Base-by-base conservation (phyloP, 2,329 filamentous ascomycete species). In the Macrophomina phaseolina region DNA sequence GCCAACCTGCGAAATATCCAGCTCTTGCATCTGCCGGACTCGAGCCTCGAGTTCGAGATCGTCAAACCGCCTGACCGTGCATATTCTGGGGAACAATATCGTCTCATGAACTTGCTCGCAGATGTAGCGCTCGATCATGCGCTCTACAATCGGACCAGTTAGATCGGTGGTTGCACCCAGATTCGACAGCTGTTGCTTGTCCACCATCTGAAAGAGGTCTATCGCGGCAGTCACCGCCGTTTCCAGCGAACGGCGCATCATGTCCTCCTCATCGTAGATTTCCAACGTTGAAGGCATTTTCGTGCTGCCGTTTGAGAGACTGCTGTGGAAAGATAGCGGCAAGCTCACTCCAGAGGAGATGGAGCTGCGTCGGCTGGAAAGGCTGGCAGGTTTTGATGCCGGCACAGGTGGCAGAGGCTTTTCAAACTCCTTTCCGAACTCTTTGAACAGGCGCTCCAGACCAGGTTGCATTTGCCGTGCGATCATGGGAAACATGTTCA, bases 401-500 rank as follows among this genome's bases (percentile, higher is more conserved):
- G 85, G 91, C 1, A 91, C 90, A 16, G 91, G 90, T 2, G 93
- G 93, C 5, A 97, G 79, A 5, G 93, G 93, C 73, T 91, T 93
- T 70, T 96, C 92, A 71, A 97, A 90, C 65, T 94, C 91, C 52
- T 88, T 88, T 5, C 89, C 90, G 76, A 99, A 98, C 72, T 98
- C 94, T 68, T 90, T 89, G 75, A 98, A 97, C 32, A 98, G 81
- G 73, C 90, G 90, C 74, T 99, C 94, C 40, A 99, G 80, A 0
- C 95, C 95, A 1, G 90, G 87, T 72, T 97, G 93, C 93, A 99
- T 97, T 78, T 99, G 95, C 68, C 92, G 87, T 30, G 94, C 93
- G 72, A 99, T 98, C 87, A 97, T 91, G 1, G 95, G 95, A 71
- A 98, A 99, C 72, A 93, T 89, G 71, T 92, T 91, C 49, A 99